phyloP scores from a whole-genome alignment of 495 filamentous ascomycete species.

The Astrothelium macrocarpum region DNA sequence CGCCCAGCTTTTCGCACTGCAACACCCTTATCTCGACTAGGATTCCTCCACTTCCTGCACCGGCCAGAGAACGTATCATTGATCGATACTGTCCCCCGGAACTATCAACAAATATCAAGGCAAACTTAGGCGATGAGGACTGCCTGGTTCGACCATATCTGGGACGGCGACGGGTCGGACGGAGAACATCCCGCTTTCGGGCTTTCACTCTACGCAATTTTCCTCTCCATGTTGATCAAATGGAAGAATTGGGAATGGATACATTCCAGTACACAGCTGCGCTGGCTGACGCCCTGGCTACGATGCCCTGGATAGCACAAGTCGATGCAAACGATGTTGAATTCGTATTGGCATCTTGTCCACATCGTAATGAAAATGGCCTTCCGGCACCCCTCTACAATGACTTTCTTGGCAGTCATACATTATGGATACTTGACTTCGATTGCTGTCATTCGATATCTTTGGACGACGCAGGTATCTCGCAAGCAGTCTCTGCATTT shows the following conservation, averaged over 20 bases:
- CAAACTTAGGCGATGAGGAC: constrained; percentile 14
- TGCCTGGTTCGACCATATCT: constrained; percentile 25
- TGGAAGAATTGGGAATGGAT: constrained; percentile 17
- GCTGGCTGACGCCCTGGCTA: constrained; percentile 26
- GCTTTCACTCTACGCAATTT: constrained; percentile 22
- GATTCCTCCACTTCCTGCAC: constrained; percentile 15
- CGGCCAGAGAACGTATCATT: constrained; percentile 15
- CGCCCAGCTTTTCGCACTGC: constrained; percentile 10
- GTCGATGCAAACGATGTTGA: constrained; percentile 27
- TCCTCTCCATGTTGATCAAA: constrained; percentile 19
- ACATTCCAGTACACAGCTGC: constrained; percentile 6
- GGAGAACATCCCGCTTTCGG: constrained; percentile 14
- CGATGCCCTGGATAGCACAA: constrained; percentile 23
- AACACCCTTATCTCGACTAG: constrained; percentile 15
- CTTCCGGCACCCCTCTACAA: background rate
- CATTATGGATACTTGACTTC: constrained; percentile 28
- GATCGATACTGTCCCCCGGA: constrained; percentile 17
- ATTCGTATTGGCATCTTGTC: constrained; percentile 21
- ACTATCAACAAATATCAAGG: constrained; percentile 5
- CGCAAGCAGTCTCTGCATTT: constrained; percentile 19
- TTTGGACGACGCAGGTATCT: constrained; percentile 19
- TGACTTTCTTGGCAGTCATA: constrained; percentile 10
- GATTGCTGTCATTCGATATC: constrained; percentile 19
- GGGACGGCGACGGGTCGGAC: constrained; percentile 13
- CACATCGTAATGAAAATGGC: background rate